These are phyloP conservation scores for Pythium pectinolyticum DNA, from an alignment of 352 stramenopile species.

Conservation along the genomic window DNA sequence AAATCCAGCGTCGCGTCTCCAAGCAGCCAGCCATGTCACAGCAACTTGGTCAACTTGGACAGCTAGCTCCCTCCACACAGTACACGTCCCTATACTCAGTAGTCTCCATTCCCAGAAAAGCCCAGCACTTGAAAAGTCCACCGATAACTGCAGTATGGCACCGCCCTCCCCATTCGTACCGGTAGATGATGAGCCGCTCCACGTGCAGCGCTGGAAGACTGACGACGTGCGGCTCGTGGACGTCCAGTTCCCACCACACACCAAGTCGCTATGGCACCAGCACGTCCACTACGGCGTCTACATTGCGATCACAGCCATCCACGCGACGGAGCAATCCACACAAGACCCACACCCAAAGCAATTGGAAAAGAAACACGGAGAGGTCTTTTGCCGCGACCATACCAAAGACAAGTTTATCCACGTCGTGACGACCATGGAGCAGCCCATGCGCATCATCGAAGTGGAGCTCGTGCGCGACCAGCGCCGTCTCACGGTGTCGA, in stretches of 20 bases:
- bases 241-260: constrained; percentile 29
- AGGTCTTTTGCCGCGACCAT: constrained; percentile 34
- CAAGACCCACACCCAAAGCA: constrained; percentile 1
- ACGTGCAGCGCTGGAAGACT: constrained; percentile 25
- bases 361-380: constrained; percentile 20
- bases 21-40: too few relatives aligned
- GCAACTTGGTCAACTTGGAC: too few relatives aligned
- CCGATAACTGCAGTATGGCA: background rate
- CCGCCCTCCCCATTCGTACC: constrained; percentile 13
- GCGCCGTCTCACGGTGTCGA: constrained; percentile 22
- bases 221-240: constrained; percentile 24
- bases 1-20: too few relatives aligned
- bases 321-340: constrained; percentile 19
- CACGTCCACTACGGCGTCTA: constrained; percentile 33
- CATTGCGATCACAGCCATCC: constrained; percentile 20
- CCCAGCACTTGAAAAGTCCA: background rate
- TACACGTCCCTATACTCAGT: too few relatives aligned
- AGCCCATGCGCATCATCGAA: constrained; percentile 47
- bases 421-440: constrained; percentile 32
- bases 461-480: constrained; percentile 53
- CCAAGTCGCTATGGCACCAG: constrained; percentile 29
- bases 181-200: constrained; percentile 32
- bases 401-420: constrained; percentile 48
- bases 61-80: too few relatives aligned
- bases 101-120: too few relatives aligned